A percentile compares a stretch with the other conserved stretches of the same genome.
These are phyloP conservation scores for Aspergillus diversus DNA, from an alignment of 495 filamentous ascomycete genomes.

Conservation along the genomic window DNA sequence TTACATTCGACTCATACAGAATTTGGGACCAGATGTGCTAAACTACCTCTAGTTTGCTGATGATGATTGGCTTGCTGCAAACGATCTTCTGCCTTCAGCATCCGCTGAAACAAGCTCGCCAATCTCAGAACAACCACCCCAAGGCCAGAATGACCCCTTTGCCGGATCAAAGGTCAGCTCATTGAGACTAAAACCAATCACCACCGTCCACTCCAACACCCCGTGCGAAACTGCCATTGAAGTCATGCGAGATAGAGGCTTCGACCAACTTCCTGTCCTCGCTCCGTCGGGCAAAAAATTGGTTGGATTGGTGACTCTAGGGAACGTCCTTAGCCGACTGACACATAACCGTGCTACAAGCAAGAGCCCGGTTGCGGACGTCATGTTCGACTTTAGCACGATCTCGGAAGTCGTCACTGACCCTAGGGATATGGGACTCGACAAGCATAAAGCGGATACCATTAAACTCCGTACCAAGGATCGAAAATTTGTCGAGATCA, in stretches of 20 bases:
- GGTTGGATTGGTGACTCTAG: slow-evolving; percentile 89
- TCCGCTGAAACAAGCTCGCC: slow-evolving; percentile 51
- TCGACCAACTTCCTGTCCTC: slow-evolving; percentile 93
- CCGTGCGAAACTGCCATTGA: slow-evolving; percentile 85
- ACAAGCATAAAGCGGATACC: slow-evolving; percentile 16
- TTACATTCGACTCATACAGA: not conserved
- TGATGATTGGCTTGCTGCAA: slow-evolving; percentile 96
- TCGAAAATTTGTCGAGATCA: slow-evolving; percentile 90
- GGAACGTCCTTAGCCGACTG: slow-evolving; percentile 90
- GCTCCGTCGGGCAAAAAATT: slow-evolving; percentile 68
- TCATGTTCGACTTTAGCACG: slow-evolving; percentile 94
- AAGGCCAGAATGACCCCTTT: slow-evolving; percentile 59
- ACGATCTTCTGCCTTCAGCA: slow-evolving; percentile 74
- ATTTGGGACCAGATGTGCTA: slow-evolving; percentile 11
- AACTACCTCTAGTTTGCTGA: slow-evolving; percentile 73
- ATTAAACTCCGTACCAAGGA: slow-evolving; percentile 37
- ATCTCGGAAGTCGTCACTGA: slow-evolving; percentile 88
- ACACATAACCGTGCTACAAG: slow-evolving; percentile 76
- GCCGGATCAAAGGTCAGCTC: slow-evolving; percentile 73
- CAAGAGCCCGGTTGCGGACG: slow-evolving; percentile 73
- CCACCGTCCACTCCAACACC: slow-evolving; percentile 70
- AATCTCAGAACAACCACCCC: slow-evolving; percentile 20
- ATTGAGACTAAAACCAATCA: slow-evolving; percentile 88
- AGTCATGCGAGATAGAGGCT: slow-evolving; percentile 94
- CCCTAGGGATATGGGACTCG: slow-evolving; percentile 60